Evolutionary conservation across 73 alveolate species (phyloP).

Genomic region (Paramecium sonneborni): DNA sequence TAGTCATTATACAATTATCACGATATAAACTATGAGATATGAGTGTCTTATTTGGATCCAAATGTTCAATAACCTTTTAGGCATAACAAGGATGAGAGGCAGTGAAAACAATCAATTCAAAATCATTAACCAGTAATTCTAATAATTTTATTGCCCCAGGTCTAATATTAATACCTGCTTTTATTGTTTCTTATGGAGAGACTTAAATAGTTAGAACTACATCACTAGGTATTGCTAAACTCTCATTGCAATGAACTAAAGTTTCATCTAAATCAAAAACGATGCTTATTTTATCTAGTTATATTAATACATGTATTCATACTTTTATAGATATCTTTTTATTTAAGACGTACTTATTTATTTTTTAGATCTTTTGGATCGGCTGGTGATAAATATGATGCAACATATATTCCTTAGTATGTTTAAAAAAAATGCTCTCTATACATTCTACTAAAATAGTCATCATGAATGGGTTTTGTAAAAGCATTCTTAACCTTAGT

Average conservation of each 20-base stretch:
- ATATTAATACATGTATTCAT: neutral
- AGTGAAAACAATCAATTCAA: slow-evolving; percentile 76
- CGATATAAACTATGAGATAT: slow-evolving; percentile 74
- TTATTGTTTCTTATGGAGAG: slow-evolving; percentile 6
- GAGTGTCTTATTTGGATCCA: slow-evolving; percentile 71
- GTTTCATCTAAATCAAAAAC: slow-evolving; percentile 64
- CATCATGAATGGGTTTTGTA: neutral
- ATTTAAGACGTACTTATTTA: neutral
- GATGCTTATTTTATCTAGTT: slow-evolving; percentile 35
- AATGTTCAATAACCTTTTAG: slow-evolving; percentile 69
- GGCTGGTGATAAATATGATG: slow-evolving; percentile 6
- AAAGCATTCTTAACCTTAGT: neutral
- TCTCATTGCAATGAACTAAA: slow-evolving; percentile 59
- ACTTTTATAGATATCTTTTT: slow-evolving; percentile 20
- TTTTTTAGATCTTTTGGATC: neutral
- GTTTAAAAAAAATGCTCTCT: slow-evolving; percentile 43
- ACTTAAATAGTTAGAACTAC: slow-evolving; percentile 43
- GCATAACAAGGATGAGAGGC: slow-evolving; percentile 78
- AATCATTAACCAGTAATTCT: slow-evolving; percentile 64
- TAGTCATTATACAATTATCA: slow-evolving; percentile 71
- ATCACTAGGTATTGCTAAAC: slow-evolving; percentile 48
- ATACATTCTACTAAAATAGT: slow-evolving; percentile 8
- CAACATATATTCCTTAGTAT: slow-evolving; percentile 37
- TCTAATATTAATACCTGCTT: slow-evolving; percentile 74
- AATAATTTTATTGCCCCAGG: slow-evolving; percentile 70